Conservation (phyloP, 192 early-diverging fungal species). For the Dispira simplex region DNA sequence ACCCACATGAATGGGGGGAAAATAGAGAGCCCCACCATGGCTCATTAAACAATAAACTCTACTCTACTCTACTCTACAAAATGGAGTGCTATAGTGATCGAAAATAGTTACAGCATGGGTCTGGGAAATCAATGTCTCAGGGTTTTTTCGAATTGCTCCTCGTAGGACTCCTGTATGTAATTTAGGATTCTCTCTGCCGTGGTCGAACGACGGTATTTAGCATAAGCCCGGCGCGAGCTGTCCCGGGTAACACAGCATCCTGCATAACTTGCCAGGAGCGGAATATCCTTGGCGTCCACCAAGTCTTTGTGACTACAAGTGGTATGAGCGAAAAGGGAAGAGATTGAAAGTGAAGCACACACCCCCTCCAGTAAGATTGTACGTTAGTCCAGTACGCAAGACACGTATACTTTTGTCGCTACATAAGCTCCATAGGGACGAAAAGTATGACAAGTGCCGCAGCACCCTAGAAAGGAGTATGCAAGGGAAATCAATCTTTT, state of each 20-base stretch:
- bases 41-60: too few relatives aligned
- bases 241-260: conserved; percentile 8
- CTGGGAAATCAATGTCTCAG: too few relatives aligned
- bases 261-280: conserved; percentile 1
- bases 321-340: background rate
- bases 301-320: background rate
- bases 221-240: background rate
- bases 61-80: background rate
- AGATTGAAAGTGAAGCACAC: background rate
- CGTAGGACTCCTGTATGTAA: background rate
- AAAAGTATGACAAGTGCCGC: background rate
- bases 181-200: background rate
- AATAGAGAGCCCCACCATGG: too few relatives aligned
- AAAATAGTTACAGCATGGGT: too few relatives aligned
- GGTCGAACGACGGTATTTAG: background rate
- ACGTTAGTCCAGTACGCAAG: too few relatives aligned
- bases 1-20: conserved; percentile 9
- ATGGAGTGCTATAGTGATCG: too few relatives aligned
- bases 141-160: background rate
- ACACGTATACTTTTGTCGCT: background rate
- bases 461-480: background rate
- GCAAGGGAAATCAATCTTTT: background rate
- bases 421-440: background rate
- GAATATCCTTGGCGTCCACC: background rate
- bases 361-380: too few relatives aligned